Conservation (phyloP, 768 basidiomycete genomes). For the Kwoniella sp. region DNA sequence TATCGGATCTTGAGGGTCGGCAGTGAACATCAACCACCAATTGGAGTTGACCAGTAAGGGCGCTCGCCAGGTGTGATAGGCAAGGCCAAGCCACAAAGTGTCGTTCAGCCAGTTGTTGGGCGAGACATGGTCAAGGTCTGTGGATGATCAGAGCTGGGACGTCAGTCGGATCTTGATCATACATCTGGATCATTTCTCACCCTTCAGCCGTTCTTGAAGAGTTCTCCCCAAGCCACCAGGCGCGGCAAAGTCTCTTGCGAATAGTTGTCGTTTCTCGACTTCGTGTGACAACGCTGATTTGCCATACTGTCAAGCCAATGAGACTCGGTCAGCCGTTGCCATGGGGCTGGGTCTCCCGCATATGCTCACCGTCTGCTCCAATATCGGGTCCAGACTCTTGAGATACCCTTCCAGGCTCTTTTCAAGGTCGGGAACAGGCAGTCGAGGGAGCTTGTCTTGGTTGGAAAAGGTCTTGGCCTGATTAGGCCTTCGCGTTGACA, state of each 20-base stretch:
- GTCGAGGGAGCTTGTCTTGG: constrained; percentile 57
- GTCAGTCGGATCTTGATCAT: no score
- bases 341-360: constrained; percentile 26
- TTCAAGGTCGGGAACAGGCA: constrained; percentile 76
- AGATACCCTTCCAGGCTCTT: constrained; percentile 74
- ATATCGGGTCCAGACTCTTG: constrained; percentile 68
- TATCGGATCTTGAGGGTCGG: constrained; percentile 60
- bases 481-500: constrained; percentile 22
- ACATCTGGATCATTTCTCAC: constrained; percentile 53
- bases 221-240: constrained; percentile 60
- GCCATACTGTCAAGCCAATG: constrained; percentile 50
- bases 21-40: constrained; percentile 86
- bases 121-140: constrained; percentile 71
- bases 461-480: constrained; percentile 47
- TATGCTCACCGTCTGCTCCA: constrained; percentile 62
- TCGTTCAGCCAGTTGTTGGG: constrained; percentile 93
- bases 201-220: constrained; percentile 69
- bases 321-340: background rate
- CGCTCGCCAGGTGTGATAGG: constrained; percentile 81
- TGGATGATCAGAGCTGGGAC: no score
- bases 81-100: constrained; percentile 81
- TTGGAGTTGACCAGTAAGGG: constrained; percentile 87
- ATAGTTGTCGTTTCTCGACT: constrained; percentile 58
- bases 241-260: constrained; percentile 65
- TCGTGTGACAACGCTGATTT: constrained; percentile 57